Base-by-base conservation (phyloP, 2,329 filamentous ascomycete species). In the Penicillium sp. region DNA sequence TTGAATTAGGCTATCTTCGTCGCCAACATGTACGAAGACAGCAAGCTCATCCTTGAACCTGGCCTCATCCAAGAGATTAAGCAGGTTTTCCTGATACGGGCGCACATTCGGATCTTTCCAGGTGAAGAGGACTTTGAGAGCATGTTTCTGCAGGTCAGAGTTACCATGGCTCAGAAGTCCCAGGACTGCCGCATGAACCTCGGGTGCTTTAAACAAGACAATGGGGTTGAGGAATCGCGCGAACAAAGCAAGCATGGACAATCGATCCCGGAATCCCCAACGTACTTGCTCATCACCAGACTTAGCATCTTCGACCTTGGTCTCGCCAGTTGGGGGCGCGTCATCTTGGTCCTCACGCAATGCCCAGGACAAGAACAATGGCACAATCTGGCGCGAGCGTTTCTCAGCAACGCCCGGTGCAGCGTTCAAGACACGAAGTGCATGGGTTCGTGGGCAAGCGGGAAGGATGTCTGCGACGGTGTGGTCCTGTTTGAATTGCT, bases 41-140 rank as follows among this genome's bases (percentile, higher is more conserved):
- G 91, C 88, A n/a, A 99, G 81, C 69, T 97, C 93, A 66, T 97
- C 94, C 67, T 91, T 90, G 75, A 97, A 96, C 46, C 90, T 84
- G 25, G 89, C 86, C 59, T 97, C 94, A 62, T 99, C 94, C 9
- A 97, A 82, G 2, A 99, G 79, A 64, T 91, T 92, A 58, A 91
- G 82, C 25, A 99, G 75, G 63, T 92, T 90, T 63, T 97, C 91
- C 65, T 91, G 85, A 67, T 97, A 96, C 0, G 86, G 81, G 56
- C 82, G 82, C 47, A 99, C 79, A 9, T 82, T 85, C 2, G 87
- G 81, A 55, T 89, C 84, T 71, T 96, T 97, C 93, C 94, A 99
- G 0, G 91, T 85, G 50, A 97, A 80, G 8, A 99, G 83, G 9
- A 88, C 89, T 70, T 91, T 92, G 35, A 99, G 80, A 0, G 91